A percentile compares a stretch with the other conserved stretches of the same genome.
Evolutionary conservation across 805 yeast species (phyloP).

Genomic region (Starmerella riodocensis): DNA sequence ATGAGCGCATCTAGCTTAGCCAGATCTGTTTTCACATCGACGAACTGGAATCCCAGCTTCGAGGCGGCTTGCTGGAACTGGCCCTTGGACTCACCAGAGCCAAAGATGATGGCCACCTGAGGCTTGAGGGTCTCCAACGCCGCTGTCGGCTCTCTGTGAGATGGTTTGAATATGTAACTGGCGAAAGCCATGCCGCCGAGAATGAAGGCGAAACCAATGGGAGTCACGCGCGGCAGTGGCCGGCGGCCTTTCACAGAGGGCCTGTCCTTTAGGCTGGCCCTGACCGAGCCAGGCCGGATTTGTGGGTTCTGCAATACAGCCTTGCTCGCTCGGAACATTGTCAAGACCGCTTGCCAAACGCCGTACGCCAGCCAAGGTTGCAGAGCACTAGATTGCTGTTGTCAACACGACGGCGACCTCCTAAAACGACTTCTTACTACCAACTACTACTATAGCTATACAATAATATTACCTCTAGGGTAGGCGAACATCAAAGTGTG

Average conservation of each 20-base stretch:
- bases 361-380: too few relatives aligned
- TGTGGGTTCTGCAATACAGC: slow-evolving; percentile 1
- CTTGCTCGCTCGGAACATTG: slow-evolving; percentile 7
- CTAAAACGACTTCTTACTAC: too few relatives aligned
- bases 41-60: slow-evolving; percentile 11
- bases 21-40: slow-evolving; percentile 6
- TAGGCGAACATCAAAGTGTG: too few relatives aligned
- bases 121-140: slow-evolving; percentile 21
- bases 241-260: too few relatives aligned
- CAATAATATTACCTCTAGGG: too few relatives aligned
- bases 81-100: slow-evolving; percentile 17
- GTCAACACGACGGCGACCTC: too few relatives aligned
- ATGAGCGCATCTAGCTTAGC: slow-evolving; percentile 13
- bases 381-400: too few relatives aligned
- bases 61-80: slow-evolving; percentile 10
- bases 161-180: slow-evolving; percentile 18
- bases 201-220: slow-evolving; percentile 15
- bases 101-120: slow-evolving; percentile 19
- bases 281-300: slow-evolving; percentile 13
- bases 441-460: too few relatives aligned
- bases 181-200: slow-evolving; percentile 20
- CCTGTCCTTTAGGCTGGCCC: too few relatives aligned
- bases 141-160: slow-evolving; percentile 15
- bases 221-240: slow-evolving; percentile 10
- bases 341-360: too few relatives aligned